phyloP scores from a whole-genome alignment of 1,284 basidiomycete species.

The Irpex sp. region DNA sequence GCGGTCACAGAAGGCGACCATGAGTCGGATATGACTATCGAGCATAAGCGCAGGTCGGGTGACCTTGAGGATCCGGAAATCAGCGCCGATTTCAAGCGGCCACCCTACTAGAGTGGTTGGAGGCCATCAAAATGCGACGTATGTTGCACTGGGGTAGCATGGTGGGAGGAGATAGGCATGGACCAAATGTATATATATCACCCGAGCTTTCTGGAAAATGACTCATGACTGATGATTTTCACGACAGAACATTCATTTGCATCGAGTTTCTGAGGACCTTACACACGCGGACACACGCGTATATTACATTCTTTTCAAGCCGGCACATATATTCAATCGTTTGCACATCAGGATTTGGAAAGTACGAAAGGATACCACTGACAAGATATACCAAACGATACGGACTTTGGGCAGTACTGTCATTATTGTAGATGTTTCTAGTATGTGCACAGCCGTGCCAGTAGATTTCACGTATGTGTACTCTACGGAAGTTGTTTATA shows the following conservation, averaged over 20 bases:
- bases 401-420: neutral
- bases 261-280: neutral
- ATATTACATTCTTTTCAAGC: neutral
- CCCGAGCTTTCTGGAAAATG: neutral
- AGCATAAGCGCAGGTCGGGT: slow-evolving; percentile 14
- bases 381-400: neutral
- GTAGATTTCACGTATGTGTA: slow-evolving; percentile 1
- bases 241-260: neutral
- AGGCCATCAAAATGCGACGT: neutral
- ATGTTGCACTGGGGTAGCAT: neutral
- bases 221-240: slow-evolving; percentile 1
- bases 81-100: slow-evolving; percentile 26
- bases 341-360: neutral
- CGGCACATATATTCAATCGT: neutral
- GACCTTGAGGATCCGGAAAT: slow-evolving; percentile 22
- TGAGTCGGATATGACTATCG: slow-evolving; percentile 17
- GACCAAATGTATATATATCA: neutral
- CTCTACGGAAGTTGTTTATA: neutral
- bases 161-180: neutral
- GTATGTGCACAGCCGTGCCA: slow-evolving; percentile 6
- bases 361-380: neutral
- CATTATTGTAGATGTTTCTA: neutral
- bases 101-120: slow-evolving; percentile 16
- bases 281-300: neutral
- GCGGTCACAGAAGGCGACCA: slow-evolving; percentile 24